Base-by-base conservation (phyloP, 2,329 filamentous ascomycete genomes). In the Nannizzia gypsea region DNA sequence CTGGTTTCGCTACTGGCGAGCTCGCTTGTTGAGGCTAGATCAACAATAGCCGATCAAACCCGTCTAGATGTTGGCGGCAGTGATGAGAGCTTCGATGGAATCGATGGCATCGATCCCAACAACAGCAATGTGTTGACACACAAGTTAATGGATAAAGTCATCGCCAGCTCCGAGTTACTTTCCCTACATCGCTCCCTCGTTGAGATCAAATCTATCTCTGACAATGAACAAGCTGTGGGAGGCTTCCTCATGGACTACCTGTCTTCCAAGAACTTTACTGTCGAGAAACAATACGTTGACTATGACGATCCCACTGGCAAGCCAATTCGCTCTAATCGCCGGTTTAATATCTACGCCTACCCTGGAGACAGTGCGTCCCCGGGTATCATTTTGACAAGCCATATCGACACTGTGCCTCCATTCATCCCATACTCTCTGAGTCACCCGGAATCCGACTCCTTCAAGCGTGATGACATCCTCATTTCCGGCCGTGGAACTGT, bases 321-420 rank as follows among this genome's bases (percentile, higher is more conserved):
- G 52, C 22, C 40, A 28, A 40, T 40, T 6, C 64, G 64, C 17
- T 56, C 62, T n/a, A 63, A 74, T 42, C 70, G 73, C 34, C 80
- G 87, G 46, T 90, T 86, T 77, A 96, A 96, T 67, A 78, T 96
- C 56, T 77, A 91, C 44, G 90, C 90, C 1, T 90, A 69, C 59
- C 70, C 71, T 1, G 59, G 66, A 13, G 63, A 63, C 3, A 59
- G 61, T 11, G 62, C 57, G 55, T 34, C 64, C 40, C 72, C 71
- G 3, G 67, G 71, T 48, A 71, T 77, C 36, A 68, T 77, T 20
- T 64, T 77, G 38, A 85, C 85, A 1, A 90, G 86, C 60, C 90
- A 96, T 71, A 92, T 95, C 67, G 91, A 96, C 67, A 84, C 82
- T 2, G 83, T 83, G 44, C 77, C 77, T 0, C 76, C 76, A 2